A percentile compares a stretch with the other conserved stretches of the same genome.
Evolutionary conservation across 2,329 filamentous ascomycete genomes (phyloP).

Genomic region (Pochonia chlamydosporia): DNA sequence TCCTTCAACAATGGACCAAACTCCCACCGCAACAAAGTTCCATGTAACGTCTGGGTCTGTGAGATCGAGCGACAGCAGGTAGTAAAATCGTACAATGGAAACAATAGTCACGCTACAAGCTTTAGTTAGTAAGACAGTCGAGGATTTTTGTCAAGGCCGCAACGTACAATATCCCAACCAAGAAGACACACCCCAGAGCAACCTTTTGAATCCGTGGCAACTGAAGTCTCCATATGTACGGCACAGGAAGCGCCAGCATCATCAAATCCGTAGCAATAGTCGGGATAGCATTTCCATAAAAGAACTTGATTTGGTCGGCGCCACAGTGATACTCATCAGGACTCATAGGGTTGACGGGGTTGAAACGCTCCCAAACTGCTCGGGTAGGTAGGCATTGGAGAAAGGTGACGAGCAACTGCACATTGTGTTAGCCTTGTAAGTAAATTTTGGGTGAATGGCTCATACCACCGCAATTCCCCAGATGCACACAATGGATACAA

Average conservation of each 20-base stretch:
- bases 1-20: conserved; percentile 34
- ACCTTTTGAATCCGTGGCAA: conserved; percentile 30
- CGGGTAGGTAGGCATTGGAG: conserved; percentile 14
- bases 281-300: conserved; percentile 40
- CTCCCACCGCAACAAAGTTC: conserved; percentile 22
- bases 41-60: conserved; percentile 24
- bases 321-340: conserved; percentile 11
- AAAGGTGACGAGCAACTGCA: conserved; percentile 12
- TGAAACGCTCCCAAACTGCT: conserved; percentile 15
- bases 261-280: conserved; percentile 39
- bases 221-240: conserved; percentile 36
- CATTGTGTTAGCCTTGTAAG: not conserved
- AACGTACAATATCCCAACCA: conserved; percentile 28
- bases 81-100: not conserved
- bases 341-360: conserved; percentile 1
- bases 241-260: conserved; percentile 38
- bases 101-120: conserved; percentile 4
- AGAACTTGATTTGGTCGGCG: conserved; percentile 37
- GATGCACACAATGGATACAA: conserved; percentile 10
- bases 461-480: conserved; percentile 18
- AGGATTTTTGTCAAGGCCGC: conserved; percentile 27
- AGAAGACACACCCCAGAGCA: conserved; percentile 30
- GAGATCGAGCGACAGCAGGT: not conserved
- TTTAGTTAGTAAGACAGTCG: conserved; percentile 20
- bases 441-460: not conserved